Evolutionary conservation across 441 rosid species (phyloP).

Genomic region (Bruguiera hainesii): DNA sequence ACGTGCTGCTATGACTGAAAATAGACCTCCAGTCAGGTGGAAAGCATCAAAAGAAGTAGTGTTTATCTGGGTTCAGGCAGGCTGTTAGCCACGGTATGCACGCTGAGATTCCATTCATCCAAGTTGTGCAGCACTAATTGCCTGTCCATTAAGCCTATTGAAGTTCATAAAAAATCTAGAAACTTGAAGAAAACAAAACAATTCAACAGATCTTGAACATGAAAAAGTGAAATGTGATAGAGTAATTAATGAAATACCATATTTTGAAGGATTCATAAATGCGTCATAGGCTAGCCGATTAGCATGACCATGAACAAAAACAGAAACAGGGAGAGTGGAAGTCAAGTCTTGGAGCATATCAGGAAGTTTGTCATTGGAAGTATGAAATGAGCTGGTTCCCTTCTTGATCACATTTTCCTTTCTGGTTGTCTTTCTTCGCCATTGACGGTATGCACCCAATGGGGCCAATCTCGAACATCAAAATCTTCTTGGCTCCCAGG

Average conservation of each 20-base stretch:
- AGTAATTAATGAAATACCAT: conserved; percentile 22
- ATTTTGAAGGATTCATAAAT: conserved; percentile 31
- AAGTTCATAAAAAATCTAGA: too few species aligned
- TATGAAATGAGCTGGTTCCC: conserved; percentile 26
- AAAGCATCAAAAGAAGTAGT: conserved; percentile 48
- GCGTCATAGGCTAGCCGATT: conserved; percentile 36
- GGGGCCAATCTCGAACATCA: conserved; percentile 43
- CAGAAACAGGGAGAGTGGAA: conserved; percentile 28
- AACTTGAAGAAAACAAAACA: background rate
- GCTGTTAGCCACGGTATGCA: conserved; percentile 39
- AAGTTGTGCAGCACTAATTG: conserved; percentile 45
- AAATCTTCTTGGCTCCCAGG: conserved; percentile 38
- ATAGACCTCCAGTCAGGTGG: conserved; percentile 36
- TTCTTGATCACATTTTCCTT: conserved; percentile 32
- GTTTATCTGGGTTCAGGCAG: conserved; percentile 24
- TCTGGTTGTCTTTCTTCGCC: conserved; percentile 15
- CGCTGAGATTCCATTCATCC: conserved; percentile 42
- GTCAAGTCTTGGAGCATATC: conserved; percentile 30
- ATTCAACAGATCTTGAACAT: background rate
- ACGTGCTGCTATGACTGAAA: conserved; percentile 26
- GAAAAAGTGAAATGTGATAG: background rate
- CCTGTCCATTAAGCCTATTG: conserved; percentile 32
- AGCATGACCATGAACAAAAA: conserved; percentile 28
- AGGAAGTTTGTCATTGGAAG: conserved; percentile 34
- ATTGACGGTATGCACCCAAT: conserved; percentile 44